phyloP scores from a whole-genome alignment of 140 eudicot species.

The Anethum foeniculum region DNA sequence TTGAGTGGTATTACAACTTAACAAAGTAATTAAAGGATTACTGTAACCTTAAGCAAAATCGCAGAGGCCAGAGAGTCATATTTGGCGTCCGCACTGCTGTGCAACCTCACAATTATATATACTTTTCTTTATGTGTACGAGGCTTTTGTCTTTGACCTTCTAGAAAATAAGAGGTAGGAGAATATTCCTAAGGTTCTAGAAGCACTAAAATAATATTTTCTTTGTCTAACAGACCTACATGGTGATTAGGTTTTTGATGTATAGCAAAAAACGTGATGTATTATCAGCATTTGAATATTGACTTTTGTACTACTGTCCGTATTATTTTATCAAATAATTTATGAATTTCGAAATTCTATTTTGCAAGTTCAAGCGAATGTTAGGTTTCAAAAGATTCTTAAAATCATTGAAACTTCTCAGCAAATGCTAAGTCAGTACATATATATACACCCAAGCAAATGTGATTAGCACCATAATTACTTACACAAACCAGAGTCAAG shows the following conservation, averaged over 20 bases:
- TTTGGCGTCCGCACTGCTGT: constrained; percentile 1
- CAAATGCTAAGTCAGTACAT: background rate
- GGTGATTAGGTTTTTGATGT: background rate
- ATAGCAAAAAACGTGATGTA: background rate
- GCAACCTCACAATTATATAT: background rate
- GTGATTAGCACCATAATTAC: background rate
- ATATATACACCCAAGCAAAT: background rate
- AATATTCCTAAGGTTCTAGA: background rate
- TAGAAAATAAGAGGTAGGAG: background rate
- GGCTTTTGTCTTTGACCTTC: background rate
- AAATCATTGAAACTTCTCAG: background rate
- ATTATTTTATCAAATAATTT: background rate
- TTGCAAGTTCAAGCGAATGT: background rate
- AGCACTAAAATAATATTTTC: background rate
- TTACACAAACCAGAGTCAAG: background rate
- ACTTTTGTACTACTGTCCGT: background rate
- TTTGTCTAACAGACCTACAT: background rate
- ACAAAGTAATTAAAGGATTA: background rate
- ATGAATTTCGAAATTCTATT: background rate
- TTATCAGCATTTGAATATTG: constrained; percentile 3
- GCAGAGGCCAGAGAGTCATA: background rate
- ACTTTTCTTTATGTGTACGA: background rate
- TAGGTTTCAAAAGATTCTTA: background rate
- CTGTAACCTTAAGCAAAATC: background rate
- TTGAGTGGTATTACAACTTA: background rate